Evolutionary conservation across 495 filamentous ascomycete genomes (phyloP), one percentile per base, ranked within the genome.

Genomic region (Durotheca rogersii): DNA sequence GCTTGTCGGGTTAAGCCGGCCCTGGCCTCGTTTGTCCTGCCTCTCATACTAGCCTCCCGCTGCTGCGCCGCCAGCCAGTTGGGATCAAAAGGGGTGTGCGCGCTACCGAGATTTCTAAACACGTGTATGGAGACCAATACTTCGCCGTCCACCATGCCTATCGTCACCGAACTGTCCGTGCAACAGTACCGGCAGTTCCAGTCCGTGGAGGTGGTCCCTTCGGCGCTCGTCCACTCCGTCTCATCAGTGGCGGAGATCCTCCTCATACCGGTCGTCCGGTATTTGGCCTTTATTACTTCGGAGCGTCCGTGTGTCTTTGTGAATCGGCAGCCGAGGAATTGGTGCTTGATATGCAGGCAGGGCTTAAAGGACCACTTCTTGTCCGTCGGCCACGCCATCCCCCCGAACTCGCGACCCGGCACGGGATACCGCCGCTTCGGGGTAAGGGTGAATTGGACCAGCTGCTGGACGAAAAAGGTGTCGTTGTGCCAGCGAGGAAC

Each of bases 41-140:
- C 44, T 14, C n/a, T 50, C 20, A 50, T n/a, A 20, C 29, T 1
- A 18, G 17, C 38, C 11, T 56, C 11, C 5, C 14, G 16, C 14
- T 48, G 43, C 16, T 51, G 49, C 31, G 50, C 53, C 12, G 54
- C 35, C 43, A 62, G 34, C 61, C 61, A 67, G 41, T 56, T 58
- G 5, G 6, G 10, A 19, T 67, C 58, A 7, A 44, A 56, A 5
- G 61, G 58, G 38, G 34, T 34, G 15, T 12, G n/a, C n/a, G 51
- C 62, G 18, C 48, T 40, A 4, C 65, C 65, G 19, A 66, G 47
- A 14, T 66, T 57, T 44, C 60, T 65, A 34, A 50, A 61, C 4
- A 60, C 43, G 33, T 47, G 30, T 15, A 66, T 10, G 11, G 51
- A 27, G 2, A 64, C 59, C 20, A 51, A 39, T 35, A 59, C 35